These are phyloP conservation scores for Hanseniaspora sp. DNA, from an alignment of 1,139 yeast species.

Conservation along the genomic window DNA sequence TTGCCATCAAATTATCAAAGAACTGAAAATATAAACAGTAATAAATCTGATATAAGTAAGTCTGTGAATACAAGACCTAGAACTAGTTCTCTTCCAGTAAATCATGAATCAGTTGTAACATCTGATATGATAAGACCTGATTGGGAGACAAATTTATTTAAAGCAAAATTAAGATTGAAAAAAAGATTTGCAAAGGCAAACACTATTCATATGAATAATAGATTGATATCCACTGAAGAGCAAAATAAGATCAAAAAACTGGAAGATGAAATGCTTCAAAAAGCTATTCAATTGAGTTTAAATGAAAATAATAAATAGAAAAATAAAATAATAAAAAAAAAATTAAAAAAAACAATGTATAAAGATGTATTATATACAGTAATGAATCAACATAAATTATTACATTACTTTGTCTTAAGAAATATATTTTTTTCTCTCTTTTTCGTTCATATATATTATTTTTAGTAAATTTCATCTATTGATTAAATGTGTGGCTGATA, in stretches of 20 bases:
- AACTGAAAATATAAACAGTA: neutral
- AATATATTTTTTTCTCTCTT: neutral
- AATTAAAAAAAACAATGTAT: conserved; percentile 34
- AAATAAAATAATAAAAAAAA: too few relatives aligned
- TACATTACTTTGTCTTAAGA: neutral
- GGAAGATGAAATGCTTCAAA: conserved; percentile 74
- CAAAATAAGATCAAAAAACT: conserved; percentile 33
- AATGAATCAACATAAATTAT: neutral
- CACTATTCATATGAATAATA: conserved; percentile 69
- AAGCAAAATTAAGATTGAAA: conserved; percentile 68
- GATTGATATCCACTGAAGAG: conserved; percentile 35
- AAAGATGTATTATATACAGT: conserved; percentile 27
- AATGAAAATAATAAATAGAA: conserved; percentile 39
- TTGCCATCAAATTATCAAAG: conserved; percentile 21
- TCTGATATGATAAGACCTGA: conserved; percentile 81
- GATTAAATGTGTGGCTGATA: neutral
- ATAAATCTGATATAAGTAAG: neutral
- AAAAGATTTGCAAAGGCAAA: conserved; percentile 87
- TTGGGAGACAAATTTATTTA: conserved; percentile 66
- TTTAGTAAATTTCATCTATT: neutral
- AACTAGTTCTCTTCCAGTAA: conserved; percentile 46
- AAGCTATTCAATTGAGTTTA: conserved; percentile 64
- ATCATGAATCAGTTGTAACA: conserved; percentile 56
- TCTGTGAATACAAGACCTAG: conserved; percentile 21
- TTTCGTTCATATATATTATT: neutral